Evolutionary conservation across 1,284 basidiomycete genomes (phyloP), one percentile per base, ranked within the genome.

Genomic region (Ustilago shanxiensis): DNA sequence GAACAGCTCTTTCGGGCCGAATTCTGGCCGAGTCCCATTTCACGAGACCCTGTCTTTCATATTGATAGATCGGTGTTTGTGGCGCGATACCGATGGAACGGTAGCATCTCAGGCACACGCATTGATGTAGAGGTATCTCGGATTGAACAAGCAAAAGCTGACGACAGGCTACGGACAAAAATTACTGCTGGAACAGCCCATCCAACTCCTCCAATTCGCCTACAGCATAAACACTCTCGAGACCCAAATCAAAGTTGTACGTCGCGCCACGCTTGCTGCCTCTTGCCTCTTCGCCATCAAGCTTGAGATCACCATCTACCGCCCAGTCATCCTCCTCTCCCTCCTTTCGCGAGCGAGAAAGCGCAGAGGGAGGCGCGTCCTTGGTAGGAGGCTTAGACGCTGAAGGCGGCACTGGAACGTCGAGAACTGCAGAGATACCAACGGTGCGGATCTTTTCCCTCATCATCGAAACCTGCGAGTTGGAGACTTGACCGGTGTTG

Each of bases 401-500:
- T 3, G 71, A 69, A 2, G 76, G 64, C 11, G 73, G 64, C 2
- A 66, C 52, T n/a, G 83, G 83, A 11, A 68, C 65, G 28, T 83
- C 79, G 37, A 85, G 71, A 9, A 83, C 63, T 5, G 74, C 81
- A 9, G 93, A 93, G 35, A 96, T 91, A 3, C 95, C 95, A 16
- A 96, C 88, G 16, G 92, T 93, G 59, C 92, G 89, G 14, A 96
- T 87, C 62, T 90, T 90, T 72, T 94, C 91, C 18, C 90, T 89
- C 82, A 90, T 89, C 92, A 96, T 94, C 57, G 86, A 87, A 39
- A 95, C 89, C 77, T 93, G 87, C 50, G 83, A 83, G 41, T 85
- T 90, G 37, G 89, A 88, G 51, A 94, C 87, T 82, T 93, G 91
- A 3, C 94, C 95, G 0, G 90, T 89, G 80, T 94, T 95, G 28